Base-by-base conservation (phyloP, 495 filamentous ascomycete genomes). In the Pyrenula aspistea region DNA sequence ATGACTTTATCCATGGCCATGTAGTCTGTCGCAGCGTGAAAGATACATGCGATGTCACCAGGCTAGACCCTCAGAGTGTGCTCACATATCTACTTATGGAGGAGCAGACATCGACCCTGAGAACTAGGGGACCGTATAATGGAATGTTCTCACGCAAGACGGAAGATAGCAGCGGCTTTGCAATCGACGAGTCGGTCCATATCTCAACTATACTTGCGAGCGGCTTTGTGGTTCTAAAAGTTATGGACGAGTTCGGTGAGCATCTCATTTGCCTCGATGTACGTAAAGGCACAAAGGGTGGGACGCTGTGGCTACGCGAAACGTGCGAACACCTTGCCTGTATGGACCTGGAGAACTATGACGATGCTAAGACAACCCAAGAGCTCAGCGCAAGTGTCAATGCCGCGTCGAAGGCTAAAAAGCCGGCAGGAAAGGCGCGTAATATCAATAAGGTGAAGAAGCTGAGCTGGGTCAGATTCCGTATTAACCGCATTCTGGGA, bases 101-200 rank as follows among this genome's bases (percentile, higher is more conserved):
- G 3, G 69, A 70, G 52, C 19, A 53, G 2, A 50, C 21, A 2
- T 58, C 51, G 8, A 56, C 59, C 4, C 54, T 71, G 8, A 2
- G 31, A 8, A 69, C 62, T 12, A 22, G 63, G n/a, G 65, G 67
- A 1, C 67, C 67, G 0, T 69, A 63, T 60, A 66, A 69, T 24
- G 25, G 25, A 2, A 55, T 63, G 1, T 70, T 70, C 49, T 3
- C 20, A 11, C 47, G 59, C 12, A 61, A 54, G 25, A 20, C 59
- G 1, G 61, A 62, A 0, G 60, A 61, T 49, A 19, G 24, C 25
- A 25, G 0, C 51, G 68, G 68, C 2, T 70, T 71, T 36, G 63
- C 66, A 1, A 70, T 71, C 22, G 66, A 71, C 54, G 55, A 10
- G 11, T 65, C 67, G 2, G n/a, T 64, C 0, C 53, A 21, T 23